Evolutionary conservation across 495 filamentous ascomycete genomes (phyloP).

Genomic region (Physcia stellaris): DNA sequence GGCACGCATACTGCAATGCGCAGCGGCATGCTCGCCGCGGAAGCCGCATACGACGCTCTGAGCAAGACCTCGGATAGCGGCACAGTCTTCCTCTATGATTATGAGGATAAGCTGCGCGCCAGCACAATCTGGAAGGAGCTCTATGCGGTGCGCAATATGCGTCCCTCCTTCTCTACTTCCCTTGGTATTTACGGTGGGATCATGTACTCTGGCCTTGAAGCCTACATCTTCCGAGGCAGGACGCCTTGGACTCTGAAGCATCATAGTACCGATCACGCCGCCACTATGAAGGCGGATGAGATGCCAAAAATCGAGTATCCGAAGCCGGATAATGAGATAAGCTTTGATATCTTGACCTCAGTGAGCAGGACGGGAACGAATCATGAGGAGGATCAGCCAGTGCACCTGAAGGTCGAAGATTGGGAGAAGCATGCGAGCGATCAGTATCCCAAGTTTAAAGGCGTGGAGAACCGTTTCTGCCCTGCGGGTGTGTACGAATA

Average conservation of each 20-base stretch:
- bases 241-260: constrained; percentile 92
- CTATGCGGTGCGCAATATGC: constrained; percentile 92
- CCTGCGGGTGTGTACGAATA: constrained; percentile 99
- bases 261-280: constrained; percentile 50
- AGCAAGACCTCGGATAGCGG: constrained; percentile 33
- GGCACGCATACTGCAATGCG: constrained; percentile 97
- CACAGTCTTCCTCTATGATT: constrained; percentile 84
- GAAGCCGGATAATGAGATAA: constrained; percentile 88
- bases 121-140: constrained; percentile 90
- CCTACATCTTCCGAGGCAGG: constrained; percentile 70
- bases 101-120: constrained; percentile 79
- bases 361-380: constrained; percentile 93
- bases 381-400: constrained; percentile 97
- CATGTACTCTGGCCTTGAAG: constrained; percentile 85
- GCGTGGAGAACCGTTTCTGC: constrained; percentile 95
- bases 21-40: constrained; percentile 90
- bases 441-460: constrained; percentile 79
- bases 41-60: constrained; percentile 71
- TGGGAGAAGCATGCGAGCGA: constrained; percentile 78
- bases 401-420: constrained; percentile 86
- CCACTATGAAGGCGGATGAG: constrained; percentile 55
- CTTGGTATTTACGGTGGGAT: constrained; percentile 81
- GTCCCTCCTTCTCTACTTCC: constrained; percentile 78
- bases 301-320: constrained; percentile 82
- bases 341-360: constrained; percentile 89